Conservation (phyloP, 2,329 filamentous ascomycete genomes). For the Grosmannia huntii region DNA sequence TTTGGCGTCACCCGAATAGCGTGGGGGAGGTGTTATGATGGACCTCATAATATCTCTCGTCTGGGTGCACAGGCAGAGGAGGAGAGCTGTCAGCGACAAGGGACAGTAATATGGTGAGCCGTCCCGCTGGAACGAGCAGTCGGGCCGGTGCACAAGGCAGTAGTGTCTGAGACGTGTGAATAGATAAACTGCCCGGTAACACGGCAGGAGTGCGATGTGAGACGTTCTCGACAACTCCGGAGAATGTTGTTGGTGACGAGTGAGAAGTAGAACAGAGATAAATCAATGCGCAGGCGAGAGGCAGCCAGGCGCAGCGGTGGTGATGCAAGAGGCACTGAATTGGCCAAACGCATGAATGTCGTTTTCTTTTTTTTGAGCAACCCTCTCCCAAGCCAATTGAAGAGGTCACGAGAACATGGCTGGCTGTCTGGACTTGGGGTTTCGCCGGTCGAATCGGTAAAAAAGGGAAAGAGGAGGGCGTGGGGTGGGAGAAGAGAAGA, state of each 20-base stretch:
- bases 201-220: background rate
- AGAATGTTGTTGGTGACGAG: background rate
- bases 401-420: slow-evolving; percentile 21
- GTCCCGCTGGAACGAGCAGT: background rate
- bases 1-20: slow-evolving; percentile 25
- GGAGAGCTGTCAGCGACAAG: background rate
- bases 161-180: background rate
- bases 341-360: background rate
- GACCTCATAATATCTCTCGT: slow-evolving; percentile 26
- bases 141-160: background rate
- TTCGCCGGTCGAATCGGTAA: slow-evolving; percentile 9
- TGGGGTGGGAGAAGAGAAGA: background rate
- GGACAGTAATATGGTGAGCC: background rate
- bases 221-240: background rate
- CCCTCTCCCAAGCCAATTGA: slow-evolving; percentile 20
- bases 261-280: background rate
- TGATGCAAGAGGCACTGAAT: background rate
- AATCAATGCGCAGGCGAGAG: background rate
- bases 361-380: slow-evolving; percentile 6
- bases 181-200: background rate
- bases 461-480: background rate
- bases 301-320: background rate
- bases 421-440: slow-evolving; percentile 8
- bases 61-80: background rate
- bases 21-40: slow-evolving; percentile 20